Conservation (phyloP, 2,329 filamentous ascomycete species). For the Colletotrichum nymphaeae region DNA sequence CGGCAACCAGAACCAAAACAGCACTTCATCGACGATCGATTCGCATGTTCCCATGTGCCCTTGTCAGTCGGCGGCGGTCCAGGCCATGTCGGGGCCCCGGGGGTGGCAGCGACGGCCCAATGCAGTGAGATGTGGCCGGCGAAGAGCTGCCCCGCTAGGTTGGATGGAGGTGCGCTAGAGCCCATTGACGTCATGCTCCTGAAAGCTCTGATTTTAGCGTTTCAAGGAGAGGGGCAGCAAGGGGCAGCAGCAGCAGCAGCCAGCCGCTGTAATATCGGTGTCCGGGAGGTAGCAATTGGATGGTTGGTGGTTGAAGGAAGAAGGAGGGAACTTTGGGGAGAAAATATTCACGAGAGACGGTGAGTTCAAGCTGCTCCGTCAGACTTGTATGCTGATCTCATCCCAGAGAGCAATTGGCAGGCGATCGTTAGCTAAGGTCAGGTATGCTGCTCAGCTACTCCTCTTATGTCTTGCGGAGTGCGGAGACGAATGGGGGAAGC, state of each 20-base stretch:
- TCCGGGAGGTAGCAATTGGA: background rate
- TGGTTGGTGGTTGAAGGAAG: background rate
- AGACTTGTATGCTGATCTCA: too few species aligned
- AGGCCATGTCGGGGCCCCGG: constrained; percentile 8
- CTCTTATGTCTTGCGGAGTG: background rate
- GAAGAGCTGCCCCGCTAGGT: constrained; percentile 29
- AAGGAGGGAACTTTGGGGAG: background rate
- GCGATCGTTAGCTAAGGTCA: background rate
- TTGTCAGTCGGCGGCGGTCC: constrained; percentile 29
- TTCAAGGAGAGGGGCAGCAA: constrained; percentile 35
- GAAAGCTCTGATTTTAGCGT: constrained; percentile 37
- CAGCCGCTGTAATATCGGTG: background rate
- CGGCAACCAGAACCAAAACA: constrained; percentile 5
- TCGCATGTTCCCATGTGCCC: constrained; percentile 10
- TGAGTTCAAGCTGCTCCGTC: too few species aligned
- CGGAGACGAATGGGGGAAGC: background rate
- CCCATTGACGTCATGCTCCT: constrained; percentile 35
- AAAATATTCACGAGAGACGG: background rate
- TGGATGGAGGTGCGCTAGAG: constrained; percentile 34
- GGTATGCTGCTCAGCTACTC: background rate
- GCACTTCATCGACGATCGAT: constrained; percentile 30
- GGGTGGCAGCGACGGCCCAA: constrained; percentile 11
- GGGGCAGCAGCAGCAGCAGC: constrained; percentile 8
- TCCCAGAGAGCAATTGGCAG: background rate
- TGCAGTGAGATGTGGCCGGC: constrained; percentile 27